phyloP scores from a whole-genome alignment of 2,329 filamentous ascomycete species.

The Pyrenophora tritici-repentis region DNA sequence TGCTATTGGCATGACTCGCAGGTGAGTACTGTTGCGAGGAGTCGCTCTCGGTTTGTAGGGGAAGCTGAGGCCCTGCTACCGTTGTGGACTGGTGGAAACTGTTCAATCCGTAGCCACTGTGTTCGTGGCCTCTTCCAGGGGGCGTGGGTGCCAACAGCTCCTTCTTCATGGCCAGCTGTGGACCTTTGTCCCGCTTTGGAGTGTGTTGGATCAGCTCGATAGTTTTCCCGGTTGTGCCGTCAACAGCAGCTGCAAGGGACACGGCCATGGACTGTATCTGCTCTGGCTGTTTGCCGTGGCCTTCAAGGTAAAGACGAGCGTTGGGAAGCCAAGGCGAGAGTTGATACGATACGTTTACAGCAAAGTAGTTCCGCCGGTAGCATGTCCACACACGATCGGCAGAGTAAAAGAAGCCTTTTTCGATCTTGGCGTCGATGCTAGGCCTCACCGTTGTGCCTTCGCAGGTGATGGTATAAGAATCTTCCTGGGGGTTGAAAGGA shows the following conservation, averaged over 20 bases:
- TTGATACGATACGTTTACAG: slow-evolving; percentile 78
- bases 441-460: slow-evolving; percentile 66
- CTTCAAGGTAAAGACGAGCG: slow-evolving; percentile 62
- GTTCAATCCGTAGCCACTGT: slow-evolving; percentile 46
- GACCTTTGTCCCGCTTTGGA: slow-evolving; percentile 87
- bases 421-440: slow-evolving; percentile 78
- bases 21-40: slow-evolving; percentile 42
- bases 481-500: slow-evolving; percentile 54
- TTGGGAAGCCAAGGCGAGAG: slow-evolving; percentile 66
- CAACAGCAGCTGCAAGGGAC: slow-evolving; percentile 81
- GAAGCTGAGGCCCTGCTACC: slow-evolving; percentile 49
- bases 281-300: slow-evolving; percentile 52
- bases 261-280: slow-evolving; percentile 78
- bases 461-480: slow-evolving; percentile 66
- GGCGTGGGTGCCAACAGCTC: slow-evolving; percentile 70
- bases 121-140: slow-evolving; percentile 54
- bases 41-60: slow-evolving; percentile 47
- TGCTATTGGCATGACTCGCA: slow-evolving; percentile 40
- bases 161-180: slow-evolving; percentile 73
- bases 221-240: slow-evolving; percentile 72
- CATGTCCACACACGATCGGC: slow-evolving; percentile 87
- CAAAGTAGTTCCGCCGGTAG: slow-evolving; percentile 90
- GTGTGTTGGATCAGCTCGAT: slow-evolving; percentile 91
- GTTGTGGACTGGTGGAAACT: slow-evolving; percentile 44
- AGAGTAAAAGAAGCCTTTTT: slow-evolving; percentile 83